These are phyloP conservation scores for Arabis hirsuta DNA, from an alignment of 345 rosid species.

Conservation along the genomic window DNA sequence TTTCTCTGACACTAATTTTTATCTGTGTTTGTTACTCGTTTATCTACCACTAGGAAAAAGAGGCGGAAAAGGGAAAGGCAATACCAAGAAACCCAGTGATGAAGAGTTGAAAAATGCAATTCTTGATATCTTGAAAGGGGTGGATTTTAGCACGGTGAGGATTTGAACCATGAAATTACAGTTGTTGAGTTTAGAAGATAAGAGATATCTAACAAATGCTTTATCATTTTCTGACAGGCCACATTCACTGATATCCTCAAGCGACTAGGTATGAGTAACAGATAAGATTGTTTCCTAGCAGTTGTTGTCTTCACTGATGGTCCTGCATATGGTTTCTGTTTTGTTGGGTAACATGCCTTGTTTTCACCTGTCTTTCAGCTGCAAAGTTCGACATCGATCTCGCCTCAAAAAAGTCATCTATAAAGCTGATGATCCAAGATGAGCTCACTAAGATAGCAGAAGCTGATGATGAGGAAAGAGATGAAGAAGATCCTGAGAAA, in stretches of 20 bases:
- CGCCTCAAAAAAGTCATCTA: slow-evolving; percentile 62
- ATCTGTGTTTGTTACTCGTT: slow-evolving; percentile 16
- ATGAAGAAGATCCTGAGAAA: slow-evolving; percentile 63
- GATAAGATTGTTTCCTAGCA: slow-evolving; percentile 6
- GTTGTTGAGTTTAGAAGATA: slow-evolving; percentile 9
- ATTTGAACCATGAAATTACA: slow-evolving; percentile 20
- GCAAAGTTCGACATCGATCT: slow-evolving; percentile 52
- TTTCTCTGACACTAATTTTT: background rate
- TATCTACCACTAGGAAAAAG: slow-evolving; percentile 53
- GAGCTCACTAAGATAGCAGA: slow-evolving; percentile 85
- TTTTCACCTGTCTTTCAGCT: slow-evolving; percentile 52
- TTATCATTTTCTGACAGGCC: slow-evolving; percentile 62
- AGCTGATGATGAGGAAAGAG: slow-evolving; percentile 58
- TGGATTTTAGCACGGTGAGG: slow-evolving; percentile 88
- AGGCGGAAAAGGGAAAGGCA: slow-evolving; percentile 63
- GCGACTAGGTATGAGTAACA: slow-evolving; percentile 65
- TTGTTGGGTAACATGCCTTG: background rate
- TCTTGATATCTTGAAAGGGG: slow-evolving; percentile 75
- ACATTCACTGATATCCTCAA: slow-evolving; percentile 90
- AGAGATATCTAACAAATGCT: slow-evolving; percentile 25
- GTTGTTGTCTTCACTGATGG: slow-evolving; percentile 12
- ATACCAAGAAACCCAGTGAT: slow-evolving; percentile 61
- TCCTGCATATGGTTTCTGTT: slow-evolving; percentile 12
- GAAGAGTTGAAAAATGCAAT: slow-evolving; percentile 69
- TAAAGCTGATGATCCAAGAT: slow-evolving; percentile 82